Evolutionary conservation across 306 rosid species (phyloP).

Genomic region (Quillaja saponaria): DNA sequence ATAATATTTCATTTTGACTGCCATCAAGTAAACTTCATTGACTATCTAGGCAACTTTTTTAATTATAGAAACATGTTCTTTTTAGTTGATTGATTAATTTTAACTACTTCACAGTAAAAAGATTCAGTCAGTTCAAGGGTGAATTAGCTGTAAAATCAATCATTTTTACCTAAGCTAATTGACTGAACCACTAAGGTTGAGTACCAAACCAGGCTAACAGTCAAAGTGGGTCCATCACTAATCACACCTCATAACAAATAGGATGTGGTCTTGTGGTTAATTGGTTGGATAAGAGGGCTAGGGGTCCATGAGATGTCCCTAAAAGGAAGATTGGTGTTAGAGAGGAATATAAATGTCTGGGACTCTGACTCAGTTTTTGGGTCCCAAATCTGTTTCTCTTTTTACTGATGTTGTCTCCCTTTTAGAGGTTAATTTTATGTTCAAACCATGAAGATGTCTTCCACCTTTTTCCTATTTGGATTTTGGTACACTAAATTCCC

Average conservation of each 20-base stretch:
- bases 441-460: conserved; percentile 22
- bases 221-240: conserved; percentile 43
- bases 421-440: conserved; percentile 24
- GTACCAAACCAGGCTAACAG: conserved; percentile 36
- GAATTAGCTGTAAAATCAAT: conserved; percentile 8
- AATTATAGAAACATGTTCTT: too few relatives aligned
- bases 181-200: background rate
- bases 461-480: background rate
- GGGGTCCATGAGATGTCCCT: conserved; percentile 30
- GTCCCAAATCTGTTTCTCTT: too few relatives aligned
- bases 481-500: too few relatives aligned
- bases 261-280: background rate
- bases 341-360: background rate
- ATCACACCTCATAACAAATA: conserved; percentile 28
- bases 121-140: too few relatives aligned
- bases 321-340: conserved; percentile 19
- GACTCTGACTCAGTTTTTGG: conserved; percentile 17
- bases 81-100: conserved; percentile 5
- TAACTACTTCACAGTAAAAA: background rate
- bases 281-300: conserved; percentile 28
- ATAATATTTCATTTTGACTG: too few relatives aligned
- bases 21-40: too few relatives aligned
- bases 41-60: too few relatives aligned
- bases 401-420: conserved; percentile 31
- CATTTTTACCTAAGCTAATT: background rate